Evolutionary conservation across 2,329 filamentous ascomycete species (phyloP).

Genomic region (Erysiphe pulchra): DNA sequence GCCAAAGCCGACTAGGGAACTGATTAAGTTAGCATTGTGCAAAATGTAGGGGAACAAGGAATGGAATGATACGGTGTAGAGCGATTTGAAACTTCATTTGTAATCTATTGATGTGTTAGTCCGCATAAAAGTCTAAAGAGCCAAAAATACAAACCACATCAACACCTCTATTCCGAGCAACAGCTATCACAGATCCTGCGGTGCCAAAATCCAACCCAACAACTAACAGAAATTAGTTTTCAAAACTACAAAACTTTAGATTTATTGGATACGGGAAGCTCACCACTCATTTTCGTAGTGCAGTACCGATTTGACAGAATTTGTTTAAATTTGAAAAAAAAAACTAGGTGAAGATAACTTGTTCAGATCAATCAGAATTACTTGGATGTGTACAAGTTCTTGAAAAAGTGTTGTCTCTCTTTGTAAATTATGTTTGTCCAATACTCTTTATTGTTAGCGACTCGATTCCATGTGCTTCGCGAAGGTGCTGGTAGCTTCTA

Average conservation of each 20-base stretch:
- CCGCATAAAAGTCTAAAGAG: conserved; percentile 4
- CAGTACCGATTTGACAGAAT: neutral
- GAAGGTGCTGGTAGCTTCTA: neutral
- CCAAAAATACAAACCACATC: conserved; percentile 56
- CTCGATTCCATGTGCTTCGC: neutral
- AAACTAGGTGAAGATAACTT: neutral
- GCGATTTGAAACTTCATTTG: conserved; percentile 98
- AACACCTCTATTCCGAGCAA: conserved; percentile 94
- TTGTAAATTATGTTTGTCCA: neutral
- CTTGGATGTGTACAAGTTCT: neutral
- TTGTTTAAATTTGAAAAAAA: neutral
- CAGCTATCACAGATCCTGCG: conserved; percentile 89
- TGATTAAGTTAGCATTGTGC: conserved; percentile 15
- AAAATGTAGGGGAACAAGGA: neutral
- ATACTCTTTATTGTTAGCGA: neutral
- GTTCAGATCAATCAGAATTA: neutral
- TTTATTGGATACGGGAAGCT: neutral
- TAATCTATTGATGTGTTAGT: conserved; percentile 37
- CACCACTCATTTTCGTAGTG: conserved; percentile 4
- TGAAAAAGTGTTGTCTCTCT: neutral
- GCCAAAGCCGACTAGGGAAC: conserved; percentile 83
- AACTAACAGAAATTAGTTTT: conserved; percentile 6
- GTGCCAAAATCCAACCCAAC: conserved; percentile 55
- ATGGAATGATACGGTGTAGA: conserved; percentile 66
- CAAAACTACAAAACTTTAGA: conserved; percentile 3